Evolutionary conservation across 441 rosid genomes (phyloP), one percentile per base, ranked within the genome.

Genomic region (Theobroma grandiflorum): DNA sequence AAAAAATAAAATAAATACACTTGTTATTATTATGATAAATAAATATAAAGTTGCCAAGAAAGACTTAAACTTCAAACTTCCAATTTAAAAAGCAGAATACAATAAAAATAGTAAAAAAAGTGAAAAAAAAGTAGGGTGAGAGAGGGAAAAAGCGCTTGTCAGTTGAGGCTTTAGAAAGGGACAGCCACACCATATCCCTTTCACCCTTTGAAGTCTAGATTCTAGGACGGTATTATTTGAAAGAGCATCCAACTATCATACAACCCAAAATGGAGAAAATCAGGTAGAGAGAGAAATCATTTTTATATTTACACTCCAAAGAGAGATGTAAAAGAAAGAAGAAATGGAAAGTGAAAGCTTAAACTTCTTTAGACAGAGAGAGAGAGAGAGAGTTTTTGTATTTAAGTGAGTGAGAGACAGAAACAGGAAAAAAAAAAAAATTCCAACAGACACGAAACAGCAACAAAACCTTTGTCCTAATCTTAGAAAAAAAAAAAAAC

Each of bases 361-460:
- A 35, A n/a, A 74, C 57, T 50, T 78, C 0, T 78, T 45, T 58
- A 15, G n/a, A n/a, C n/a, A n/a, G 64, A 77, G 35, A 77, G 80
- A 59, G 75, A 71, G 47, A 57, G 58, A 31, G 71, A 72, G n/a
- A 6, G 71, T 72, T 45, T 45, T 70, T 8, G 14, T 38, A 26
- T 73, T 14, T 37, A 8, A 50, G 63, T 20, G 73, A 38, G 52
- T 10, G 76, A 72, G 45, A 33, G 45, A 38, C 18, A 35, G 12
- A 14, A 35, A 49, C 9, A 1, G 4, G 14, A 35, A 53, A 2
- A 12, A n/a, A n/a, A 35, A 53, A 9, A 45, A 37, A 61, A 15
- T 53, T 63, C 72, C 81, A 78, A 12, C 78, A 62, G 43, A 37
- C 78, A 42, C 47, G 18, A 10, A 58, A 74, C 64, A 53, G n/a